Evolutionary conservation across 257 asterid species (phyloP), one percentile per base, ranked within the genome.

Genomic region (Plectranthus barbatus): DNA sequence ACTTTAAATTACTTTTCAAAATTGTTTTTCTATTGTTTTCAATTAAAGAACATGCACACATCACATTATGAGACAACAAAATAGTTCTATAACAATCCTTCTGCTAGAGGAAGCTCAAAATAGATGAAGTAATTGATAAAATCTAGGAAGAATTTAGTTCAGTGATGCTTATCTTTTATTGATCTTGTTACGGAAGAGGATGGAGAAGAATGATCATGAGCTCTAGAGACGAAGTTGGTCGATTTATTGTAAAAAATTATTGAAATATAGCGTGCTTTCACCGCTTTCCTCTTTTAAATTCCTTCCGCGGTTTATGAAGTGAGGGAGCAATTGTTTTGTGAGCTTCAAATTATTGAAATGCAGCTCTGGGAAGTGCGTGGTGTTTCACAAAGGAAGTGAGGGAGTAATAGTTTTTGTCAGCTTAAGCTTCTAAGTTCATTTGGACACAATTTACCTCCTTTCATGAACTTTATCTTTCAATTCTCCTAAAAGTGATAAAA

Each of bases 381-480:
- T 11, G 26, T 49, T 45, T 34, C 33, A 54, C 40, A 48, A 7
- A 37, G 52, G 36, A 18, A 14, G 45, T 33, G 65, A 13, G 47
- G 62, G 36, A 33, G 36, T 6, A 13, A 20, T 37, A 40, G 18
- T 29, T 67, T 14, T 51, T 17, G 29, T 31, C 10, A 50, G 29
- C 60, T 60, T 15, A 0, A 19, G 58, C 55, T 44, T 51, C 60
- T 53, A 19, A 14, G 21, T n/a, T 53, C 44, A 18, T 62, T 24
- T 37, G n/a, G 21, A 44, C 52, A 33, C 50, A 24, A 29, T 52
- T n/a, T 7, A 45, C 57, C 26, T 62, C 51, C 48, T 50, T 42
- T 14, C 47, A 41, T 64, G 18, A 71, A 64, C n/a, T n/a, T n/a
- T 44, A 20, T 71, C 64, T 7, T 60, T 64, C 15, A 10, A 53